A percentile compares a stretch with the other conserved stretches of the same genome.
Conservation (phyloP, 495 filamentous ascomycete genomes). For the Talaromyces wortmannii region DNA sequence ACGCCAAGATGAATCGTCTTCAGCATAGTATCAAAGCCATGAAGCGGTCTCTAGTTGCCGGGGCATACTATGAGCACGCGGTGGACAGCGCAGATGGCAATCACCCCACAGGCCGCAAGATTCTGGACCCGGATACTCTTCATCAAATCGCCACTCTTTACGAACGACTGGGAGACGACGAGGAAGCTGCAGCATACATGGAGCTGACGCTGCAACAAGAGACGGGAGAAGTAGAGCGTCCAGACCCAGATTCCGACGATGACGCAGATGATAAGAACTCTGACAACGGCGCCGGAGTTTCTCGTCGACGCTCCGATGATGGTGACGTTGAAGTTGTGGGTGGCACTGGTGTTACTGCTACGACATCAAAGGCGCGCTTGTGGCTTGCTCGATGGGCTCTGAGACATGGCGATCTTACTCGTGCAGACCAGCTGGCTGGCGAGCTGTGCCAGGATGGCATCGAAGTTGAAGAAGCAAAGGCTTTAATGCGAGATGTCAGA, state of each 20-base stretch:
- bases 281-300: slow-evolving; percentile 33
- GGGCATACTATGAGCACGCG: slow-evolving; percentile 65
- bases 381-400: slow-evolving; percentile 88
- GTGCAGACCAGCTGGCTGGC: slow-evolving; percentile 74
- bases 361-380: slow-evolving; percentile 86
- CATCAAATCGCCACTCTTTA: slow-evolving; percentile 87
- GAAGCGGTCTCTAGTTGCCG: slow-evolving; percentile 82
- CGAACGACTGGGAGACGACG: slow-evolving; percentile 65
- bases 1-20: slow-evolving; percentile 76
- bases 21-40: slow-evolving; percentile 87
- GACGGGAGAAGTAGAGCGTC: slow-evolving; percentile 39
- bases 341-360: slow-evolving; percentile 73
- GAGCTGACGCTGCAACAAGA: slow-evolving; percentile 90
- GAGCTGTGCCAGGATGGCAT: slow-evolving; percentile 94
- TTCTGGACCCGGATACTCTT: slow-evolving; percentile 84
- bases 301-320: slow-evolving; percentile 38
- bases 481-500: slow-evolving; percentile 81
- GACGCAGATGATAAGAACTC: slow-evolving; percentile 29
- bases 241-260: slow-evolving; percentile 27
- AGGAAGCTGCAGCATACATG: slow-evolving; percentile 87
- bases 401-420: slow-evolving; percentile 59
- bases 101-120: slow-evolving; percentile 25
- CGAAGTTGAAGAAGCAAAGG: slow-evolving; percentile 97
- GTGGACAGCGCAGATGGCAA: slow-evolving; percentile 13
- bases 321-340: slow-evolving; percentile 39